These are phyloP conservation scores for Leucaena leucocephala DNA, from an alignment of 306 rosid species.

Conservation along the genomic window DNA sequence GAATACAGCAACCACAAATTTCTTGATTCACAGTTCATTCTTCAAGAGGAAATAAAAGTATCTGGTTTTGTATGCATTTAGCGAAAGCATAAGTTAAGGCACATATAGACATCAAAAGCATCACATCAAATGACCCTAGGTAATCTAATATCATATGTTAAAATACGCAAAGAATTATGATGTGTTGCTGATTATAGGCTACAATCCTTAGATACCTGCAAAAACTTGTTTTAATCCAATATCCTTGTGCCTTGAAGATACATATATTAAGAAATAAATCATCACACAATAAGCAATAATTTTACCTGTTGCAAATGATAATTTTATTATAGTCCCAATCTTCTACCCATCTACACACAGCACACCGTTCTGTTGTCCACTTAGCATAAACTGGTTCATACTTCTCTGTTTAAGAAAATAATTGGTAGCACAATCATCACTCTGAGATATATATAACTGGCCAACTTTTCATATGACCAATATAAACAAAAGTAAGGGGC, in stretches of 20 bases:
- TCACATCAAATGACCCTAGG: constrained; percentile 3
- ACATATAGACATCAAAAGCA: constrained; percentile 1
- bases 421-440: constrained; percentile 26
- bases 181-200: background rate
- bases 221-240: constrained; percentile 18
- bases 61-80: background rate
- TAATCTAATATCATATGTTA: constrained; percentile 14
- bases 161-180: constrained; percentile 10
- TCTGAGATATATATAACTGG: constrained; percentile 34
- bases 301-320: constrained; percentile 90
- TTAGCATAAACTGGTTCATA: constrained; percentile 91
- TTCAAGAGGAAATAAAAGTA: constrained; percentile 14
- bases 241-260: constrained; percentile 20
- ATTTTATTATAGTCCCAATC: constrained; percentile 99
- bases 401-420: constrained; percentile 65
- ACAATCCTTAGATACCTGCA: constrained; percentile 17
- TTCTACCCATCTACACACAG: constrained; percentile 99
- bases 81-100: constrained; percentile 11
- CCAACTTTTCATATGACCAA: constrained; percentile 26
- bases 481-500: constrained; percentile 30
- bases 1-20: constrained; percentile 26
- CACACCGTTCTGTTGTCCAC: constrained; percentile 99
- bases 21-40: constrained; percentile 33
- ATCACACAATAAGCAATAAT: constrained; percentile 18
- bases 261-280: background rate